Base-by-base conservation (phyloP, 345 rosid genomes). In the Camelina hispida region DNA sequence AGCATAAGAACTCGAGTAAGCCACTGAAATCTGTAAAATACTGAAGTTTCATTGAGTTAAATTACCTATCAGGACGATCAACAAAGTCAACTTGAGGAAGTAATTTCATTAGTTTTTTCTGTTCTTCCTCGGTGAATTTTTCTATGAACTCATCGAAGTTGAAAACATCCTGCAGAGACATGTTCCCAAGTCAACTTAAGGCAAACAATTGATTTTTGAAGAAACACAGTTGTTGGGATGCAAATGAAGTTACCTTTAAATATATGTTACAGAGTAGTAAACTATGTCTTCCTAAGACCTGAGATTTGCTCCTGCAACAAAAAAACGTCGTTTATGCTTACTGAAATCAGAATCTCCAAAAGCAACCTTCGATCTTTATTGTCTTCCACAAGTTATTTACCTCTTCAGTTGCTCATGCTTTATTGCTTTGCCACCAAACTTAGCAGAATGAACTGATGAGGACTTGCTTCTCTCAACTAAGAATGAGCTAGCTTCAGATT, bases 401-500 rank as follows among this genome's bases (percentile, higher is more conserved):
- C 91, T 90, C 84, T 83, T 84, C 32, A 78, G 67, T 77, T 78
- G 89, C 73, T 87, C 91, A 71, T 73, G 78, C 77, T 69, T 80
- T 81, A 72, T 67, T 32, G 37, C 63, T 10, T 56, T 69, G 65
- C 79, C 80, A 47, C 76, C 71, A 64, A 68, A 76, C 14, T 6
- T 37, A 61, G 64, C 72, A 37, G 81, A 79, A 74, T n/a, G 71
- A 12, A 58, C 11, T 5, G 72, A 83, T 9, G 73, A 59, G 43
- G 75, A 62, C 75, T 69, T 76, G 58, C 84, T 88, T 79, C 82
- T 89, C 82, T 93, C 97, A 78, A 91, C 86, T 16, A 93, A 87
- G 73, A 93, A 88, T 50, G 97, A 96, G 79, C 97, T 96, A 66
- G 97, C 99, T 85, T 93, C 99, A 38, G 98, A 96, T 79, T 96